These are phyloP conservation scores for Cladosporium sp. DNA, from an alignment of 2,329 filamentous ascomycete species.

Conservation along the genomic window DNA sequence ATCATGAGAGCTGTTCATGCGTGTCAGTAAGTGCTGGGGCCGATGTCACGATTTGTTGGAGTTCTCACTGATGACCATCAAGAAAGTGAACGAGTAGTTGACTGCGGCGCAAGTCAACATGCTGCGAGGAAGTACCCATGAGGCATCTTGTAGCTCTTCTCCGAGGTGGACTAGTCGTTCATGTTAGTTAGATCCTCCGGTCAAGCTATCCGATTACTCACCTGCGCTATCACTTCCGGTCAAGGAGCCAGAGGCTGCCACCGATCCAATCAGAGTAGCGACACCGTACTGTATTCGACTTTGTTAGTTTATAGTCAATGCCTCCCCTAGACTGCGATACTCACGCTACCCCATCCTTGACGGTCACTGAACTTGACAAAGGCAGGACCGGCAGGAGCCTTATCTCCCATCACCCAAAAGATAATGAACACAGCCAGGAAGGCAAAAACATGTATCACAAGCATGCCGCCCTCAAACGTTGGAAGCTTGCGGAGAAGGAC, in stretches of 20 bases:
- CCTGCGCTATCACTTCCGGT: constrained; percentile 21
- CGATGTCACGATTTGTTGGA: background rate
- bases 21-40: background rate
- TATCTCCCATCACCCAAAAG: constrained; percentile 22
- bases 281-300: constrained; percentile 1
- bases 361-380: constrained; percentile 38
- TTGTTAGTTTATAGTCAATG: background rate
- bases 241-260: constrained; percentile 16
- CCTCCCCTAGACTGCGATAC: background rate
- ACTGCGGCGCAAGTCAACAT: constrained; percentile 26
- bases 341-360: constrained; percentile 40
- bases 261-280: constrained; percentile 18
- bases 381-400: constrained; percentile 30
- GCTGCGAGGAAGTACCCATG: constrained; percentile 24
- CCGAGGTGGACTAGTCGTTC: constrained; percentile 19
- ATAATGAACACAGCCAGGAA: constrained; percentile 23
- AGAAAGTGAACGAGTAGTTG: constrained; percentile 11
- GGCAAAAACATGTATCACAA: constrained; percentile 21
- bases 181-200: background rate
- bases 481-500: constrained; percentile 20
- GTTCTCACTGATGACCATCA: constrained; percentile 10
- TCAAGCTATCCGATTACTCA: background rate
- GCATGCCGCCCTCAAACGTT: constrained; percentile 21
- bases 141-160: constrained; percentile 25
- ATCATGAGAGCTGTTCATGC: constrained; percentile 21